phyloP scores from a whole-genome alignment of 179 eudicot species.

The Spinacia oleracea region DNA sequence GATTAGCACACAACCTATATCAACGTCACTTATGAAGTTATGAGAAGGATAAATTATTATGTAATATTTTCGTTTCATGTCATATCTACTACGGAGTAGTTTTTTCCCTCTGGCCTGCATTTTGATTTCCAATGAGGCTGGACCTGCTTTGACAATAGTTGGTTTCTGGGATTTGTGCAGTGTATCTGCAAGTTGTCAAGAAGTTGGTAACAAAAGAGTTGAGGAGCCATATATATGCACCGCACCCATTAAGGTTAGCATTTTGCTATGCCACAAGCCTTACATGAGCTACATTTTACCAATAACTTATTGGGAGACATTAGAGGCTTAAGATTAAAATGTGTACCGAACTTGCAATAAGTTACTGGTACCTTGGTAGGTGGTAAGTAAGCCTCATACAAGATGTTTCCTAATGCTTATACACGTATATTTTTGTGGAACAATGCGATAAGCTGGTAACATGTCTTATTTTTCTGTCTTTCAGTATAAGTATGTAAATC shows the following conservation, averaged over 20 bases:
- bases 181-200: background rate
- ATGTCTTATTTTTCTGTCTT: background rate
- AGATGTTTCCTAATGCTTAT: background rate
- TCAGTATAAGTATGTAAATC: constrained; percentile 59
- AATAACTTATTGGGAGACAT: background rate
- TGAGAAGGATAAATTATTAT: no score
- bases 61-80: no score
- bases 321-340: background rate
- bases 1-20: no score
- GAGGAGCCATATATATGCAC: constrained; percentile 10
- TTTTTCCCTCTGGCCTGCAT: no score
- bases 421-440: background rate
- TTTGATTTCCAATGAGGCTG: background rate
- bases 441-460: no score
- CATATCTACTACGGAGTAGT: no score
- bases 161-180: background rate
- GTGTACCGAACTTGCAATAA: background rate
- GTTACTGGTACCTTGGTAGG: no score
- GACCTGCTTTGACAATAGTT: background rate
- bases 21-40: no score
- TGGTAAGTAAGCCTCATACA: background rate
- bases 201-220: background rate
- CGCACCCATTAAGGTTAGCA: background rate
- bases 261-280: background rate
- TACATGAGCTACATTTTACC: background rate